These are phyloP conservation scores for Tulasnella sp. DNA, from an alignment of 768 basidiomycete species.

Conservation along the genomic window DNA sequence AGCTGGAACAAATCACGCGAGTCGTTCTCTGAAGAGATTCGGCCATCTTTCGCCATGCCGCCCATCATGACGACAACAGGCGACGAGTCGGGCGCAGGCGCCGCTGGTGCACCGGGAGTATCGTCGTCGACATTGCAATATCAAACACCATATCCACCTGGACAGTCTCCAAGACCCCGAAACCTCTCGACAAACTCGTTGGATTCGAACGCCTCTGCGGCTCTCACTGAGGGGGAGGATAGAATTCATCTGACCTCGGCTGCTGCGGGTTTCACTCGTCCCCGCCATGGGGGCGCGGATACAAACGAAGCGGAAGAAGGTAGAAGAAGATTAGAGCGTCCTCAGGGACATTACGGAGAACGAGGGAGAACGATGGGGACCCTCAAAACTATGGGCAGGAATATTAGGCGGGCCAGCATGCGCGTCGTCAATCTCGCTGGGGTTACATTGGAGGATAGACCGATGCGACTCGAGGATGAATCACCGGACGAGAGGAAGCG, in stretches of 20 bases:
- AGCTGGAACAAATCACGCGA: slow-evolving; percentile 3
- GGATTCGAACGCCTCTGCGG: neutral
- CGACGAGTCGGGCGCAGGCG: neutral
- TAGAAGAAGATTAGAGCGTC: neutral
- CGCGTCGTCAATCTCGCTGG: slow-evolving; percentile 77
- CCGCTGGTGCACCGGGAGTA: neutral
- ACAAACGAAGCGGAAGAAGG: neutral
- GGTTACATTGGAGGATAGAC: slow-evolving; percentile 44
- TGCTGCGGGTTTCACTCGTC: neutral
- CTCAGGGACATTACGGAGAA: slow-evolving; percentile 11
- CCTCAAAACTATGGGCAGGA: slow-evolving; percentile 20
- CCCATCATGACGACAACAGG: neutral
- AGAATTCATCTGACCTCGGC: slow-evolving; percentile 7
- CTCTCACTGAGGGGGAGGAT: slow-evolving; percentile 8
- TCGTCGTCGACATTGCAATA: neutral
- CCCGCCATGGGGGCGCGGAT: neutral
- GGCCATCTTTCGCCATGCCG: neutral
- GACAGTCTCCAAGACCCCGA: neutral
- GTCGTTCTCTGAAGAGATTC: neutral
- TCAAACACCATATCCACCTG: neutral
- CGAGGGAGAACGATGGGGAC: slow-evolving; percentile 8
- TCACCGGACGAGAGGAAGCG: neutral
- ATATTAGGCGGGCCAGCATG: slow-evolving; percentile 47
- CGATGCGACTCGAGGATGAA: slow-evolving; percentile 19
- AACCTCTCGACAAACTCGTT: neutral